Conservation (phyloP, 805 yeast species). For the Suhomyces prunicola region DNA sequence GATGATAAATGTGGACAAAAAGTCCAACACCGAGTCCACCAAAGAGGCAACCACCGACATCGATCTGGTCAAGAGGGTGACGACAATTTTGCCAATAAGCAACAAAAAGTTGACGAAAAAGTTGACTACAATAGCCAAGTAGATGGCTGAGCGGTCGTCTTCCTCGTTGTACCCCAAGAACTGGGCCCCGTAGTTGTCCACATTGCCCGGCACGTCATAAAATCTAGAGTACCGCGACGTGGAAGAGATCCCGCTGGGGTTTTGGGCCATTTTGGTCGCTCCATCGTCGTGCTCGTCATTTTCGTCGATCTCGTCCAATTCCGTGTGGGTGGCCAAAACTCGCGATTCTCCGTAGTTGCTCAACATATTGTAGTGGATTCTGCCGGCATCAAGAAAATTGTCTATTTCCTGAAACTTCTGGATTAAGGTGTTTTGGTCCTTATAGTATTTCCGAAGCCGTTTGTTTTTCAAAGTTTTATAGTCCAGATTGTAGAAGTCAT, state of each 20-base stretch:
- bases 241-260: conserved; percentile 6
- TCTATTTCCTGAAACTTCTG: conserved; percentile 60
- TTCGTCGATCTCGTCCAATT: conserved; percentile 14
- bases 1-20: conserved; percentile 71
- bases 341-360: conserved; percentile 49
- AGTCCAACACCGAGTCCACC: conserved; percentile 70
- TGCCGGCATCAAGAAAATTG: conserved; percentile 62
- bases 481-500: conserved; percentile 16
- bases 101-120: conserved; percentile 58
- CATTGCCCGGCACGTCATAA: conserved; percentile 56
- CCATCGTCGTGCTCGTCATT: conserved; percentile 6
- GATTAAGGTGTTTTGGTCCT: conserved; percentile 57
- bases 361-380: conserved; percentile 60
- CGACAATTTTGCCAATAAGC: conserved; percentile 57
- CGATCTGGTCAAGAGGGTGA: conserved; percentile 63
- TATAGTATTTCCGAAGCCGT: conserved; percentile 45
- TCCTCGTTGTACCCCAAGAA: conserved; percentile 49
- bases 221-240: conserved; percentile 25
- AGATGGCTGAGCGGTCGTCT: conserved; percentile 42
- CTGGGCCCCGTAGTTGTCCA: conserved; percentile 56
- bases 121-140: conserved; percentile 61
- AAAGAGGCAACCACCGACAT: conserved; percentile 76
- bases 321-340: conserved; percentile 18
- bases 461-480: background rate
- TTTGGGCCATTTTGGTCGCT: conserved; percentile 1